Evolutionary conservation across 371 early-diverging fungal genomes (phyloP).

Genomic region (Lichtheimia corymbifera): DNA sequence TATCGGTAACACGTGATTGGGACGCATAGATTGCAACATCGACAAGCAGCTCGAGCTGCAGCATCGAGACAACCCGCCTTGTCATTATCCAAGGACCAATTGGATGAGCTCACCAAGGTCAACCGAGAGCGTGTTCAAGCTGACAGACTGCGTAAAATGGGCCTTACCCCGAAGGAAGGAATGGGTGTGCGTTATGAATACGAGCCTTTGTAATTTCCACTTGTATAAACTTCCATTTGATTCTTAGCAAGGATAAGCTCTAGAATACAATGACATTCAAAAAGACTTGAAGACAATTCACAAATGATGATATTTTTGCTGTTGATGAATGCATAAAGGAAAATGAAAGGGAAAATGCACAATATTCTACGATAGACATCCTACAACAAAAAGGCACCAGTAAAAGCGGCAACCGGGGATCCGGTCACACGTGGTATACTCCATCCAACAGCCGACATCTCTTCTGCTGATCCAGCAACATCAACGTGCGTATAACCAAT

Average conservation of each 20-base stretch:
- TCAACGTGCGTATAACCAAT: slow-evolving; percentile 87
- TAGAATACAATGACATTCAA: too few species aligned
- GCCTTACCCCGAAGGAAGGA: slow-evolving; percentile 49
- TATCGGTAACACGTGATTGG: neutral
- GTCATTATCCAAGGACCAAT: slow-evolving; percentile 54
- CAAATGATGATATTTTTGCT: too few species aligned
- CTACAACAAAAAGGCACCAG: slow-evolving; percentile 70
- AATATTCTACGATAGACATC: too few species aligned
- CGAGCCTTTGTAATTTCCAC: slow-evolving; percentile 8
- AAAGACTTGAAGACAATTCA: too few species aligned
- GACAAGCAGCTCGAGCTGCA: slow-evolving; percentile 15
- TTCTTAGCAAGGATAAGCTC: too few species aligned
- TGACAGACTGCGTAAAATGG: slow-evolving; percentile 69
- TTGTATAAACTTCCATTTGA: too few species aligned
- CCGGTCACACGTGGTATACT: slow-evolving; percentile 77
- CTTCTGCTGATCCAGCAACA: slow-evolving; percentile 83
- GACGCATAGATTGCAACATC: slow-evolving; percentile 18
- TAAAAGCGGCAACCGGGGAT: slow-evolving; percentile 76
- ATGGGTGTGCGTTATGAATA: slow-evolving; percentile 56
- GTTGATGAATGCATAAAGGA: too few species aligned
- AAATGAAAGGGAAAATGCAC: too few species aligned
- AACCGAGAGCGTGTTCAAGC: slow-evolving; percentile 68
- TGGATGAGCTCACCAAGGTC: slow-evolving; percentile 65
- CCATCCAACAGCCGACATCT: slow-evolving; percentile 58
- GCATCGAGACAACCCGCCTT: slow-evolving; percentile 33